Conservation (phyloP, 1,284 basidiomycete species). For the Apiotrichum sp. region DNA sequence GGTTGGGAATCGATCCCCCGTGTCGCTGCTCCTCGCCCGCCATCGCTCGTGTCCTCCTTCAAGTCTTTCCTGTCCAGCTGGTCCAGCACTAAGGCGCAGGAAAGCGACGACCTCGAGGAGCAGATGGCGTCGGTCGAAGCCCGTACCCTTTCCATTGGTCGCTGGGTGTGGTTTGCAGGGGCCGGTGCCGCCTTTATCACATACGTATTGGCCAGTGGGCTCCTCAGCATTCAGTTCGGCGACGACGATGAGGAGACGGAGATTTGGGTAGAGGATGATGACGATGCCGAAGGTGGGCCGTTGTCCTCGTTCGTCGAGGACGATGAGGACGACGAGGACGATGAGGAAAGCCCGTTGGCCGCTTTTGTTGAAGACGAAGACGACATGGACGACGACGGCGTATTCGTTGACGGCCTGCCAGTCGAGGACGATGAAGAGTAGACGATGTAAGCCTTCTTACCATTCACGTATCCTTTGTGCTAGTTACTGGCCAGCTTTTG, state of each 20-base stretch:
- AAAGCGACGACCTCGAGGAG: too few species aligned
- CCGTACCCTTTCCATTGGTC: not conserved
- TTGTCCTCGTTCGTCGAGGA: not conserved
- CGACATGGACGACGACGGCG: too few species aligned
- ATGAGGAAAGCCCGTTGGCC: not conserved
- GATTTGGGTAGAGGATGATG: conserved; percentile 18
- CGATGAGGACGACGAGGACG: conserved; percentile 8
- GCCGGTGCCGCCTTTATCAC: conserved; percentile 21
- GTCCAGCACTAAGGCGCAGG: not conserved
- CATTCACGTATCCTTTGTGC: too few species aligned
- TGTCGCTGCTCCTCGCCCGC: not conserved
- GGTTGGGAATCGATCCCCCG: conserved; percentile 13
- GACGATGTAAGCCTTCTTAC: too few species aligned
- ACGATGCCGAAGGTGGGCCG: conserved; percentile 4
- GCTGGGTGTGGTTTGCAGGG: too few species aligned
- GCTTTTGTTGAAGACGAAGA: too few species aligned
- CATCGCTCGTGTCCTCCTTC: conserved; percentile 1
- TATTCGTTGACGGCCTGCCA: too few species aligned
- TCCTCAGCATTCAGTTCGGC: conserved; percentile 32
- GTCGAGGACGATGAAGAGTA: too few species aligned
- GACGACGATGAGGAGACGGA: conserved; percentile 15
- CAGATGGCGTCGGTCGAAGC: too few species aligned
- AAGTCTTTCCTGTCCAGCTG: not conserved
- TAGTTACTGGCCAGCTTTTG: too few species aligned
- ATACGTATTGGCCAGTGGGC: conserved; percentile 35